A percentile compares a stretch with the other conserved stretches of the same genome.
Conservation (phyloP, 2,329 filamentous ascomycete species). For the Diaporthe velutina region DNA sequence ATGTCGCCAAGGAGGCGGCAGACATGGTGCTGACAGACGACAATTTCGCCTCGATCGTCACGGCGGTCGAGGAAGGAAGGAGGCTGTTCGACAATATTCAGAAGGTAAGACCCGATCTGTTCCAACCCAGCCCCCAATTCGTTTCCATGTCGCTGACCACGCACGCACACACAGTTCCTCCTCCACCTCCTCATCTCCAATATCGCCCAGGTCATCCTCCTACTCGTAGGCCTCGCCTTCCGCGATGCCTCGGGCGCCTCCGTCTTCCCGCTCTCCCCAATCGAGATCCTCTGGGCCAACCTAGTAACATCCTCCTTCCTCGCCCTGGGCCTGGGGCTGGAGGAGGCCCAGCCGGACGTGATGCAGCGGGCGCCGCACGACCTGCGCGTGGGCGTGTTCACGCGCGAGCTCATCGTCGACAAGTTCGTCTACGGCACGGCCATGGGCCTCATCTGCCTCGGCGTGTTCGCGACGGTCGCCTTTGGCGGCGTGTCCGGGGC, state of each 20-base stretch:
- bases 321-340: constrained; percentile 79
- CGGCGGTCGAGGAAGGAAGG: constrained; percentile 78
- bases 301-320: constrained; percentile 79
- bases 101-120: constrained; percentile 64
- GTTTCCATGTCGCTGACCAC: neutral
- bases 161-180: constrained; percentile 60
- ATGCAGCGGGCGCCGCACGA: constrained; percentile 75
- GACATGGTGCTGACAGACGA: constrained; percentile 78
- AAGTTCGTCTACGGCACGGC: constrained; percentile 76
- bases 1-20: constrained; percentile 84
- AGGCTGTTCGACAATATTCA: constrained; percentile 81
- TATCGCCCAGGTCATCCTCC: constrained; percentile 76
- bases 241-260: constrained; percentile 70
- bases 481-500: constrained; percentile 53
- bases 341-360: constrained; percentile 77
- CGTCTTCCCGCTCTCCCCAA: constrained; percentile 78
- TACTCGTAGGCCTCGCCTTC: constrained; percentile 78
- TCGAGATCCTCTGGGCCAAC: constrained; percentile 84
- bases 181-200: constrained; percentile 78
- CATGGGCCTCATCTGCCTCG: constrained; percentile 73
- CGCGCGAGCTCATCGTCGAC: constrained; percentile 73
- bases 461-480: constrained; percentile 70
- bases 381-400: constrained; percentile 72
- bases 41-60: constrained; percentile 83
- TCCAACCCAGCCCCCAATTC: too few species aligned